Base-by-base conservation (phyloP, 2,329 filamentous ascomycete genomes). In the Ceratocystiopsis minuta region DNA sequence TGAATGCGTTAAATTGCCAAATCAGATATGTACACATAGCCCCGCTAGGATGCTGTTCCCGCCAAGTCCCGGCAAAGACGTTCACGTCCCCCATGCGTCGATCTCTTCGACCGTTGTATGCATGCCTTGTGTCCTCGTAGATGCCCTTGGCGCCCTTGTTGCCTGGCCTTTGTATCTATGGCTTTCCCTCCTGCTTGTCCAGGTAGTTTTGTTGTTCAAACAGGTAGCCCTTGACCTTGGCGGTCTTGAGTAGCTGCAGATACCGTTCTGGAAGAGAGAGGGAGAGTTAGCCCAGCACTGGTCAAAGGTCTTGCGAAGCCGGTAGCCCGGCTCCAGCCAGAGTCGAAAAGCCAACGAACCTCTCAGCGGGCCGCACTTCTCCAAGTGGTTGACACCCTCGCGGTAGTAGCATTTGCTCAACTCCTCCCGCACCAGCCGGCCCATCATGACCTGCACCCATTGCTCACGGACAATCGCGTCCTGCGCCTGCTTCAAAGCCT, bases 381-480 rank as follows among this genome's bases (percentile, higher is more conserved):
- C 83, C 59, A 90, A 62, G 59, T 90, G 83, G 61, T 90, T 90
- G 50, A 87, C 80, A 43, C 83, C 84, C 63, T 90, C 80, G 51
- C 75, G 70, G 61, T 76, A 75, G 63, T 90, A 90, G 67, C 83
- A 90, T 66, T 85, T 88, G 61, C 78, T 71, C 65, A 90, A 66
- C 67, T 90, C 83, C 59, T 88, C 80, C 49, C 80, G 68, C 43
- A 90, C 80, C 48, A 90, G 64, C 47, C 83, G 70, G 44, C 80
- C 80, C 83, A 87, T 90, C 83, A 90, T 90, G 58, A 79, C 78
- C 58, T 75, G 77, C 46, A 90, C 81, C 84, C 84, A 90, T 66
- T 90, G 83, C 65, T 90, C 83, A 48, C 82, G 72, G 53, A 90
- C 73, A 44, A 90, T 72, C 49, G 82, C 72, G 59, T 90, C 83